Base-by-base conservation (phyloP, 1,139 yeast species). In the Zygosaccharomyces sapae region DNA sequence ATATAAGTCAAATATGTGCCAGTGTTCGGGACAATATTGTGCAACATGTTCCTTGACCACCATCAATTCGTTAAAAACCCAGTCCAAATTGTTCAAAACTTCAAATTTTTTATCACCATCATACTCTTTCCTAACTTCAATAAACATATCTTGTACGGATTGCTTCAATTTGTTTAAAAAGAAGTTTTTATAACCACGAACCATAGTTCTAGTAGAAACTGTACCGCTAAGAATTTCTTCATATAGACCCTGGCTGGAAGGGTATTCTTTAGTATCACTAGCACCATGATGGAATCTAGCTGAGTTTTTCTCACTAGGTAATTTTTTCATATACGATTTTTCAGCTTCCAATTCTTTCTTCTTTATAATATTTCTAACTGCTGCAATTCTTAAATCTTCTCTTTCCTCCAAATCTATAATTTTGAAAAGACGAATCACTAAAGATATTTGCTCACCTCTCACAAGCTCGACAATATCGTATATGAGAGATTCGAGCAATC, bases 1-100 rank as follows among this genome's bases (percentile, higher is more conserved):
- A 46, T 83, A 78, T 50, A 77, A 77, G 19, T 75, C 71, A 56
- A 81, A 80, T 24, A 90, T 73, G 42, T 80, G 75, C 97, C 97
- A 92, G 48, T 76, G 71, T 8, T 57, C 53, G 0, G 86, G 83
- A 27, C 95, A 89, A 44, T 83, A 73, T n/a, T 71, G 72, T 2
- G 74, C 67, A 41, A 88, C 69, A 19, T 79, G 80, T 34, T 77
- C 76, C 47, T 79, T 76, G 1, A 85, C 87, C 50, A 83, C 76
- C 29, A 75, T 68, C 50, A 92, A 69, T 59, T 92, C 97, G 53
- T 84, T 83, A 63, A 85, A 89, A 16, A 90, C 76, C 94, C 97
- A 90, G 48, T 81, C 83, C 45, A 90, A 70, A 53, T 85, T 81
- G 36, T 83, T 84, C 52, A 85, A 74, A 1, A 89, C 80, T 19